Conservation (phyloP, 306 rosid genomes). For the Phaseolus lunatus region DNA sequence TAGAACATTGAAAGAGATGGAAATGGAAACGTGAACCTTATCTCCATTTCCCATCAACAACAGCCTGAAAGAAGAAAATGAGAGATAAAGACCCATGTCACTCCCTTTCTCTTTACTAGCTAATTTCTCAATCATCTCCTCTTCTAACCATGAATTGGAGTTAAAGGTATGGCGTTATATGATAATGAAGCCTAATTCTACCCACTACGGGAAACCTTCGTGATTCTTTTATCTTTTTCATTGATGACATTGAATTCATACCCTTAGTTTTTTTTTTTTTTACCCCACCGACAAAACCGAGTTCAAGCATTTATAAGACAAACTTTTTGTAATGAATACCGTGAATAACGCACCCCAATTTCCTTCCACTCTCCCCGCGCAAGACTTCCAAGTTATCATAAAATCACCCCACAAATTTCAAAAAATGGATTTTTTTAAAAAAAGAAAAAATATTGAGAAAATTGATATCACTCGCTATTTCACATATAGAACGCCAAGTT, state of each 20-base stretch:
- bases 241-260: conserved; percentile 46
- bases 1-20: conserved; percentile 52
- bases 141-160: conserved; percentile 45
- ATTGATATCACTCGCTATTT: neutral
- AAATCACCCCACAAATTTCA: conserved; percentile 12
- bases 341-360: conserved; percentile 23
- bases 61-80: conserved; percentile 38
- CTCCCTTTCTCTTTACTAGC: conserved; percentile 39
- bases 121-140: conserved; percentile 37
- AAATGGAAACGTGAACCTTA: conserved; percentile 45
- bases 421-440: too few relatives aligned
- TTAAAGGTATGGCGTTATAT: conserved; percentile 48
- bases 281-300: conserved; percentile 49
- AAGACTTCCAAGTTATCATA: conserved; percentile 13
- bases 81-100: conserved; percentile 55
- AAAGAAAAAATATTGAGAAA: neutral
- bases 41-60: conserved; percentile 48
- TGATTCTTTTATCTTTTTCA: conserved; percentile 57
- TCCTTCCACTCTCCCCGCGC: conserved; percentile 21
- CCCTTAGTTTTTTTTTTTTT: conserved; percentile 30
- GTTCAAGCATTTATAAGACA: conserved; percentile 31
- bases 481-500: neutral
- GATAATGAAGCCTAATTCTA: conserved; percentile 57
- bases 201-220: conserved; percentile 55
- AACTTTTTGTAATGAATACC: neutral